These are phyloP conservation scores for Trametes elegans DNA, from an alignment of 768 basidiomycete genomes.

Conservation along the genomic window DNA sequence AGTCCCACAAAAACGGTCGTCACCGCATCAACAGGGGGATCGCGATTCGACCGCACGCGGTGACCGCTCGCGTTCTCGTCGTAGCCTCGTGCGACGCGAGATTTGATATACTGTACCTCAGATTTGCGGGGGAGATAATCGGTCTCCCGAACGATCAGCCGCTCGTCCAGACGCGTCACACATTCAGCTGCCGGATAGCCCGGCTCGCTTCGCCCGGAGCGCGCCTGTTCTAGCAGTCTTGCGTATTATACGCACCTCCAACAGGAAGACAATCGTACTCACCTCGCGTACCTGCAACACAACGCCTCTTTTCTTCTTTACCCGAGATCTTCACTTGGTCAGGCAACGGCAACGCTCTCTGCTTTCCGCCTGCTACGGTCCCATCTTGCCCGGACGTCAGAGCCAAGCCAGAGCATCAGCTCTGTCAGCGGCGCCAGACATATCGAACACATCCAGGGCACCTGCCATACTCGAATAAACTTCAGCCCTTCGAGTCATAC, in stretches of 20 bases:
- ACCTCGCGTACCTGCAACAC: background rate
- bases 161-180: background rate
- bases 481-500: constrained; percentile 1
- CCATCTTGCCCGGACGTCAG: background rate
- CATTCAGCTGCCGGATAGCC: background rate
- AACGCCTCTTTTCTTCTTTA: background rate
- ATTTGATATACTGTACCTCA: constrained; percentile 4
- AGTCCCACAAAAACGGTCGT: constrained; percentile 4
- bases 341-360: background rate
- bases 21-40: background rate
- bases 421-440: constrained; percentile 4
- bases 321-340: background rate
- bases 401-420: background rate
- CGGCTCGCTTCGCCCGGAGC: background rate
- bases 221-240: constrained; percentile 10
- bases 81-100: constrained; percentile 10
- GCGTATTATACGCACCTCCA: background rate
- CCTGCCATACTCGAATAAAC: background rate
- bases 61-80: background rate
- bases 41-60: constrained; percentile 4
- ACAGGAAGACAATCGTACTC: constrained; percentile 14
- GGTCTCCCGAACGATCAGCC: background rate
- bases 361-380: background rate
- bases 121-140: constrained; percentile 9
- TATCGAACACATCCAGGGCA: background rate